Evolutionary conservation across 768 basidiomycete species (phyloP).

Genomic region (Suillus hirtellus): DNA sequence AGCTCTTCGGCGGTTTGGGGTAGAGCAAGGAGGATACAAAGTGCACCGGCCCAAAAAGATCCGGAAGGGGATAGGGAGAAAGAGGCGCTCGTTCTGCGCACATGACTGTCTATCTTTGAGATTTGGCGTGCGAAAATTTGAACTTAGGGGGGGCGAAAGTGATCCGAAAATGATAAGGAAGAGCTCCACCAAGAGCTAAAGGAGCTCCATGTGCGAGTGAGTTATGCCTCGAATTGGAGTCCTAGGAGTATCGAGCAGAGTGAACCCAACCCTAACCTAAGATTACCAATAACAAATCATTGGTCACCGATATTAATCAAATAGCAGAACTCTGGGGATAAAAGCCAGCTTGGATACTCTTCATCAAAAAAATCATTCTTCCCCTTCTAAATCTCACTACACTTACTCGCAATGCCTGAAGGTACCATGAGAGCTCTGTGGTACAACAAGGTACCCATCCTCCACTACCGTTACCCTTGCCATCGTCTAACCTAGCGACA

Average conservation of each 20-base stretch:
- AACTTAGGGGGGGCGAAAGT: too few species aligned
- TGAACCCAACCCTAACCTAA: background rate
- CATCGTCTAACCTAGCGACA: slow-evolving; percentile 30
- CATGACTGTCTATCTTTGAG: background rate
- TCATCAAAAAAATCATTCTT: slow-evolving; percentile 2
- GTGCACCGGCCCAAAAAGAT: too few species aligned
- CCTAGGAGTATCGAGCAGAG: background rate
- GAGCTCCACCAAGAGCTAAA: slow-evolving; percentile 10
- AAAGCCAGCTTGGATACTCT: slow-evolving; percentile 9
- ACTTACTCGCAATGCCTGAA: slow-evolving; percentile 44
- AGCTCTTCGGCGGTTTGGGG: too few species aligned
- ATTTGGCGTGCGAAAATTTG: too few species aligned
- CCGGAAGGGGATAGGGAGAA: too few species aligned
- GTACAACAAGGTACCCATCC: slow-evolving; percentile 57
- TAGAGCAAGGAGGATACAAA: too few species aligned
- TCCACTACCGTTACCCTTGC: background rate
- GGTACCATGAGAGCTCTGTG: slow-evolving; percentile 76
- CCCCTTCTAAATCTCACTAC: slow-evolving; percentile 7
- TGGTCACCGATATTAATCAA: background rate
- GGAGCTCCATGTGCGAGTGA: slow-evolving; percentile 13
- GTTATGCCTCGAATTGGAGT: slow-evolving; percentile 23
- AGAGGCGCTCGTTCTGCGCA: background rate
- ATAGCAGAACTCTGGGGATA: slow-evolving; percentile 3
- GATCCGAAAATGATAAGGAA: slow-evolving; percentile 79
- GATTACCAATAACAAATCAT: background rate